phyloP scores from a whole-genome alignment of 2,329 filamentous ascomycete species.

The Fragosphaeria purpurea region DNA sequence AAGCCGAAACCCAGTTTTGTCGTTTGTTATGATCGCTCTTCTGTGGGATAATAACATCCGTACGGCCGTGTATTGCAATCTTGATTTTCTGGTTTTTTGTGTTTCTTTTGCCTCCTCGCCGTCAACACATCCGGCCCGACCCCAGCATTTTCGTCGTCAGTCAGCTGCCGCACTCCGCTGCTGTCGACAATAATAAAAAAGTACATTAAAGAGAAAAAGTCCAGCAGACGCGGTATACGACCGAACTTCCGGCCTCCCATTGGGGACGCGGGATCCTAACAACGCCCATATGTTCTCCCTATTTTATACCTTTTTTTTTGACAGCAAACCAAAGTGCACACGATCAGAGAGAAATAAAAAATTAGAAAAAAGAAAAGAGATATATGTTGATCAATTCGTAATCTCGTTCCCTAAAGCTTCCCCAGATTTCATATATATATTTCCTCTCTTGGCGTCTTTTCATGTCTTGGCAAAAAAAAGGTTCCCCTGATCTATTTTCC shows the following conservation, averaged over 20 bases:
- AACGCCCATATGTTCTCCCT: not conserved
- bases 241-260: too few species aligned
- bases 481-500: not conserved
- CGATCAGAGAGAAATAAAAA: too few species aligned
- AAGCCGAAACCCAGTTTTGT: too few species aligned
- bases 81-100: not conserved
- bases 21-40: too few species aligned
- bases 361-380: too few species aligned
- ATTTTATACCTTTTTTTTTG: not conserved
- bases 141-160: too few species aligned
- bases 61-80: not conserved
- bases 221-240: too few species aligned
- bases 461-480: not conserved
- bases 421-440: slow-evolving; percentile 3
- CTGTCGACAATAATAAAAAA: not conserved
- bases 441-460: not conserved
- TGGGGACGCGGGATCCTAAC: not conserved
- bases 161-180: not conserved
- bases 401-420: not conserved
- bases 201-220: not conserved
- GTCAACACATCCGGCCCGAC: too few species aligned
- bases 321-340: too few species aligned
- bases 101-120: too few species aligned
- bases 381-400: too few species aligned
- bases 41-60: too few species aligned